Percentiles rank a stretch among this genome's conserved stretches.
phyloP scores from a whole-genome alignment of 116 monocot genomes.

The Trichopus zeylanicus region DNA sequence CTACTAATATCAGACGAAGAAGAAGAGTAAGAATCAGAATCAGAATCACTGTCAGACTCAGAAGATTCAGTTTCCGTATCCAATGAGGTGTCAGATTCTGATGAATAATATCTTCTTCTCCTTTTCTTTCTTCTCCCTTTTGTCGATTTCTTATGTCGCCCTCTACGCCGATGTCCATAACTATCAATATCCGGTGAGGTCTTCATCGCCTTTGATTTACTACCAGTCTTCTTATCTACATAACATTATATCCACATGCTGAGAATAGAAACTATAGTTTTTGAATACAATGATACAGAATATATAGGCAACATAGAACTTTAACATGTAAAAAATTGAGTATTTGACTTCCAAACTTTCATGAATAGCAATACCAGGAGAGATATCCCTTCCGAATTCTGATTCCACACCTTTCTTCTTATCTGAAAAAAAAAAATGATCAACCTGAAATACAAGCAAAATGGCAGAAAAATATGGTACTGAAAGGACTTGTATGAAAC shows the following conservation, averaged over 20 bases:
- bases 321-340: no score
- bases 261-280: no score
- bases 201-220: constrained; percentile 41
- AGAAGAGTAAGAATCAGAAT: constrained; percentile 36
- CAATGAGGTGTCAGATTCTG: constrained; percentile 86
- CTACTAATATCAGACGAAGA: constrained; percentile 74
- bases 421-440: not conserved
- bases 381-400: not conserved
- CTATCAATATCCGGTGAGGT: constrained; percentile 32
- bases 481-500: not conserved
- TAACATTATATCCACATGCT: not conserved
- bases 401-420: not conserved
- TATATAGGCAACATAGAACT: no score
- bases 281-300: no score
- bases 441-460: not conserved
- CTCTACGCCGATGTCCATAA: constrained; percentile 29
- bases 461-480: no score
- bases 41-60: constrained; percentile 76
- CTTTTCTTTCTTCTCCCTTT: constrained; percentile 70
- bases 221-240: constrained; percentile 64
- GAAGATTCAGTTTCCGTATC: constrained; percentile 67
- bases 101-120: constrained; percentile 69
- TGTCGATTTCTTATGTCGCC: constrained; percentile 52
- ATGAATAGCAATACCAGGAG: not conserved
- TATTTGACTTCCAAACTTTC: not conserved